phyloP scores from a whole-genome alignment of 768 basidiomycete genomes.

The Trichaptum fuscoviolaceum region DNA sequence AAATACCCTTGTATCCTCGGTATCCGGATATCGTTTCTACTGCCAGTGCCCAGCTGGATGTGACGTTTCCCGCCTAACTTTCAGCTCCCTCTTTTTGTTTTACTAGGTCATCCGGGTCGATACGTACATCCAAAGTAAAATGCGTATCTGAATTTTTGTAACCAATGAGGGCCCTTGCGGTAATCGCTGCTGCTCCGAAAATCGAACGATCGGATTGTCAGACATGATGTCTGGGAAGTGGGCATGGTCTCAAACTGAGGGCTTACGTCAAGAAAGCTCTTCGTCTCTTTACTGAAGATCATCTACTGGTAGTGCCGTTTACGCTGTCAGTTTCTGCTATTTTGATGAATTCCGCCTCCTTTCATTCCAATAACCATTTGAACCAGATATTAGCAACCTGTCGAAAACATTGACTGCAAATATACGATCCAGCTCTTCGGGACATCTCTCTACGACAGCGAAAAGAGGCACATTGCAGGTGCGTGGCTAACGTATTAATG shows the following conservation, averaged over 20 bases:
- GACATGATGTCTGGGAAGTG: not conserved
- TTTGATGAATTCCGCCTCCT: too few relatives aligned
- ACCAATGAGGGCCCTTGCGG: too few relatives aligned
- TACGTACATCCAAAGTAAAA: not conserved
- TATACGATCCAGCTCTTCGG: too few relatives aligned
- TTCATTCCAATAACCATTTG: too few relatives aligned
- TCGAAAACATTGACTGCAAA: too few relatives aligned
- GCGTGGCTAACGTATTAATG: too few relatives aligned
- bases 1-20: not conserved
- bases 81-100: not conserved
- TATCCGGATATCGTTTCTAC: not conserved
- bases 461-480: too few relatives aligned
- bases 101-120: not conserved
- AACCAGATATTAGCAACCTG: too few relatives aligned
- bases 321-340: too few relatives aligned
- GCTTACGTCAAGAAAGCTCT: not conserved
- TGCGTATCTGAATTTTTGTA: too few relatives aligned
- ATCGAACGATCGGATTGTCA: not conserved
- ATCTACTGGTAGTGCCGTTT: too few relatives aligned
- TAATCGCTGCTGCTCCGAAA: not conserved
- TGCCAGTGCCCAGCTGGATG: not conserved
- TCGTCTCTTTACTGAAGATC: not conserved
- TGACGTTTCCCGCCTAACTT: not conserved
- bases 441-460: too few relatives aligned
- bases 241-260: not conserved